Base-by-base conservation (phyloP, 805 yeast genomes). In the Candida dendrica region DNA sequence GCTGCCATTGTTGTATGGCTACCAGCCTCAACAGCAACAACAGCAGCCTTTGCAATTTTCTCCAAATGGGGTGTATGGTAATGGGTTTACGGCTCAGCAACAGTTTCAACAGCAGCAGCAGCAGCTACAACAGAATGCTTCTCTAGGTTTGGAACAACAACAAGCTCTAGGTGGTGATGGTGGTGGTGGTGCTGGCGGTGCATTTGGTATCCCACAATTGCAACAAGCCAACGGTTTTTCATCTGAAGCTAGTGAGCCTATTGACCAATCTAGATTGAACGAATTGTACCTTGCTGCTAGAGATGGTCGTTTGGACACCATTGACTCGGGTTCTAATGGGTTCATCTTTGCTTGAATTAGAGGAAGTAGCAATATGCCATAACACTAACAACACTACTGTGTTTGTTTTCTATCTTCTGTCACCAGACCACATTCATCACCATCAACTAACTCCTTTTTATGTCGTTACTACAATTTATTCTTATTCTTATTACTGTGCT, bases 201-300 rank as follows among this genome's bases (percentile, higher is more conserved):
- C 48, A n/a, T 54, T 43, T 39, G 55, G 51, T 14, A 45, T 48
- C 26, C 46, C 39, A 9, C 46, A 45, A 36, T 42, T 53, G 26
- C 40, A 36, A 8, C 37, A 42, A 13, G 27, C 34, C 14, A 41
- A 38, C n/a, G 47, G 42, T 36, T 53, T 61, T 34, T 42, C 48
- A 16, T 47, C 47, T 36, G 69, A 65, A 24, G 59, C 61, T 10
- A 46, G 57, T 20, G 71, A 65, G 42, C 60, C 61, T n/a, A 51
- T 58, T 34, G 64, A 61, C 36, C 64, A 61, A 39, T 44, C 57
- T 4, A 66, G 75, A 44, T 60, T 77, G 52, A 77, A 77, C 50
- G 77, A 74, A 50, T 57, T 75, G 33, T 70, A 74, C 43, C 53
- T 75, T 29, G 79, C 79, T 41, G 76, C 79, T 10, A 68, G 79